Evolutionary conservation across 371 early-diverging fungal species (phyloP), one percentile per base, ranked within the genome.

Genomic region (Syncephalastrum sp.): DNA sequence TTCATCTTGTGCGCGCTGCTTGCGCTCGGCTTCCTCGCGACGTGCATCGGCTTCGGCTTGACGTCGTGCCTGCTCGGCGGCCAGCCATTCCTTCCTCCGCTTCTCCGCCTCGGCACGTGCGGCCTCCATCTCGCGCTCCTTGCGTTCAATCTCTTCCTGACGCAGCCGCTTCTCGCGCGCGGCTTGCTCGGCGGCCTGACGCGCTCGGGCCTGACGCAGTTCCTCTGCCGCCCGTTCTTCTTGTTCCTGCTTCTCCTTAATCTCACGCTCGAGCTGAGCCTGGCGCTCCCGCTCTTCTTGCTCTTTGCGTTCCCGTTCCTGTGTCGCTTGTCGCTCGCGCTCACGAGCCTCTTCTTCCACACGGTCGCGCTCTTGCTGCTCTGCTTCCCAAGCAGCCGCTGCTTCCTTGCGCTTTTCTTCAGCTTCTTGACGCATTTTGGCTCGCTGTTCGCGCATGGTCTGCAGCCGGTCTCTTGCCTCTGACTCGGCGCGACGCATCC

Each of bases 161-260:
- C 63, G 59, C 5, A 68, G 33, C 14, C 69, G 57, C 48, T 70
- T 72, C 62, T 78, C 78, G 29, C 51, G 58, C 12, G 75, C 78
- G 8, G 78, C 78, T 27, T 72, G 64, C 46, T 78, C 70, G 23
- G 75, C 73, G 41, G 75, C 78, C 13, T 63, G 17, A 10, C 71
- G 53, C 15, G 69, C 67, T 23, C 62, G 65, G 17, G 47, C 65
- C 50, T 72, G 72, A 15, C 71, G 60, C 25, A 42, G 27, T 50
- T 78, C 73, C 10, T 67, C 70, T 13, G 65, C 70, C n/a, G 54
- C 43, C 17, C 54, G 53, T 46, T 70, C 68, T 13, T 72, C 67
- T 52, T 69, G 65, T 27, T 72, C 67, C 12, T 57, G 48, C 24
- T 57, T 64, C 43, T 56, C 49, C 4, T 56, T 53, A 19, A 59